Conservation (phyloP, 805 yeast species). For the Blastobotrys robertii region DNA sequence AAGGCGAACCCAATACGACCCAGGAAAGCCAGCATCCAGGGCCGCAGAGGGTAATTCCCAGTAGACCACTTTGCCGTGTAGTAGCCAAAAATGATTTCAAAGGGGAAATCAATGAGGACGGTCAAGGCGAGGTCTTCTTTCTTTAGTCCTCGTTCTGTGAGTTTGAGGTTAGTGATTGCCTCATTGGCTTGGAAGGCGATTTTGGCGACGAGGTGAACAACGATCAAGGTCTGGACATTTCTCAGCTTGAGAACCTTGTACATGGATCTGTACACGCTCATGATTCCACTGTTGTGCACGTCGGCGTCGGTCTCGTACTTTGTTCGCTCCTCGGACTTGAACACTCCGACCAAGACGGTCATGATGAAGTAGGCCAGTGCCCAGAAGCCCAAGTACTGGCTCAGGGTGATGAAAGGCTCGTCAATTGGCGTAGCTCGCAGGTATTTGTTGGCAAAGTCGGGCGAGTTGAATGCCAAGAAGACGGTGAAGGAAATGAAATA, state of each 20-base stretch:
- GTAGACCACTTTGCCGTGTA: slow-evolving; percentile 93
- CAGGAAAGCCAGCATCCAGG: slow-evolving; percentile 82
- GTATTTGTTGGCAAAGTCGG: slow-evolving; percentile 85
- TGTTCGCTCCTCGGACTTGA: slow-evolving; percentile 65
- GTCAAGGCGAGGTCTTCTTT: slow-evolving; percentile 91
- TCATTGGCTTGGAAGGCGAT: slow-evolving; percentile 94
- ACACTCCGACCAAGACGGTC: slow-evolving; percentile 48
- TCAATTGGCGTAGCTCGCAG: slow-evolving; percentile 52
- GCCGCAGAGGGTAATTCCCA: slow-evolving; percentile 56
- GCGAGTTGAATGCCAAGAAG: slow-evolving; percentile 80
- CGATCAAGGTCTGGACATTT: slow-evolving; percentile 63
- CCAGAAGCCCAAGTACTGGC: slow-evolving; percentile 69
- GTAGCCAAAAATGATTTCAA: slow-evolving; percentile 90
- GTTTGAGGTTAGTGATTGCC: slow-evolving; percentile 85
- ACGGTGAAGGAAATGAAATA: slow-evolving; percentile 88
- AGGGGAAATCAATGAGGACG: slow-evolving; percentile 89
- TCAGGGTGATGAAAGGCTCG: slow-evolving; percentile 58
- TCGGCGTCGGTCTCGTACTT: slow-evolving; percentile 12
- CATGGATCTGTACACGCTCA: slow-evolving; percentile 28
- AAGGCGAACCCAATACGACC: slow-evolving; percentile 73
- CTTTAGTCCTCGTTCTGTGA: slow-evolving; percentile 82
- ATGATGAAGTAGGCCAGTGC: slow-evolving; percentile 62
- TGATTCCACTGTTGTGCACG: slow-evolving; percentile 22
- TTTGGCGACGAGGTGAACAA: slow-evolving; percentile 71
- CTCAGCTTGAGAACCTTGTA: slow-evolving; percentile 36